These are phyloP conservation scores for Oemleria cerasiformis DNA, from an alignment of 306 rosid species.

Conservation along the genomic window DNA sequence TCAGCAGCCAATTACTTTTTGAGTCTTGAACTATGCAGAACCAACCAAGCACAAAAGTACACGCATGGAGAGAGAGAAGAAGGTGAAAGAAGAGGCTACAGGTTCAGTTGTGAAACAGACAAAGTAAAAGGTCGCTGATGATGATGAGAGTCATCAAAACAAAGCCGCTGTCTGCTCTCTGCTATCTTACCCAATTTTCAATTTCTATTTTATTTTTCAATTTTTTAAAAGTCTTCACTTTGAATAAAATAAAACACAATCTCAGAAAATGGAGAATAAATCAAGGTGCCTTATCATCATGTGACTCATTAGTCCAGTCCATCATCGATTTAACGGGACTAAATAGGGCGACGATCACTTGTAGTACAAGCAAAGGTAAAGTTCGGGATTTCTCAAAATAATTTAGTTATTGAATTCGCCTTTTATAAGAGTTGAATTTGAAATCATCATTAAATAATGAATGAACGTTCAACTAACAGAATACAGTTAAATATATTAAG, in stretches of 20 bases:
- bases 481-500: too few species aligned
- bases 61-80: slow-evolving; percentile 14
- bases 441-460: too few species aligned
- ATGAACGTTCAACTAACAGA: too few species aligned
- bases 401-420: too few species aligned
- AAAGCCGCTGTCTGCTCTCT: slow-evolving; percentile 15
- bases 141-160: slow-evolving; percentile 32
- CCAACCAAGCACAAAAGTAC: slow-evolving; percentile 20
- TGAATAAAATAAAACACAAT: neutral
- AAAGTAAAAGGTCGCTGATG: slow-evolving; percentile 42
- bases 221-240: neutral
- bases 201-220: neutral
- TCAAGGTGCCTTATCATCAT: slow-evolving; percentile 27
- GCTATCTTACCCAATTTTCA: slow-evolving; percentile 10
- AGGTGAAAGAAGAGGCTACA: slow-evolving; percentile 3
- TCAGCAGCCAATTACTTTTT: slow-evolving; percentile 11
- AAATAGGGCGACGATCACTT: slow-evolving; percentile 33
- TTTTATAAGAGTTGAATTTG: too few species aligned
- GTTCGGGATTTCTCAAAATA: neutral
- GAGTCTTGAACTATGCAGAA: slow-evolving; percentile 10
- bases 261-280: slow-evolving; percentile 17
- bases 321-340: slow-evolving; percentile 1
- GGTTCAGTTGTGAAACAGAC: slow-evolving; percentile 69
- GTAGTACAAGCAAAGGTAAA: slow-evolving; percentile 38
- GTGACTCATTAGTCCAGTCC: neutral